Conservation (phyloP, 768 basidiomycete genomes). For the Cystoderma amianthinum region DNA sequence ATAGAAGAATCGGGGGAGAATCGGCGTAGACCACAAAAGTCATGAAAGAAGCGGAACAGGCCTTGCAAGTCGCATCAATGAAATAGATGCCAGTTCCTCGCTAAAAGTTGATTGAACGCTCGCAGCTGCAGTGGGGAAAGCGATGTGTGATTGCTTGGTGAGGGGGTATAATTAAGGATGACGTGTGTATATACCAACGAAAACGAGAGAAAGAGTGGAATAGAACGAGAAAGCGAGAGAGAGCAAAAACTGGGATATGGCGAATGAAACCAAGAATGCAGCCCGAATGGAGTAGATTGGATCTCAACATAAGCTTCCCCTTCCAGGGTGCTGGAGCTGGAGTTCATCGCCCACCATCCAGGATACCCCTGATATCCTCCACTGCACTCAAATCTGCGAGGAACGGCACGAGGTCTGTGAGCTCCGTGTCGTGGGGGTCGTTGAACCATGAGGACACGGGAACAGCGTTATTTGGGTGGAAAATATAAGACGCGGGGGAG, state of each 20-base stretch:
- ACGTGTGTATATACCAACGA: slow-evolving; percentile 13
- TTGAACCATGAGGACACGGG: slow-evolving; percentile 99
- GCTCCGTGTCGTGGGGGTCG: slow-evolving; percentile 95
- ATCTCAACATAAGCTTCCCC: no score
- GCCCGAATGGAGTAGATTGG: no score
- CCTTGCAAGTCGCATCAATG: no score
- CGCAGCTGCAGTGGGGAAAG: no score
- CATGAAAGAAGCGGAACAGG: no score
- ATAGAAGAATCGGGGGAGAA: no score
- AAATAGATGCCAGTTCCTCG: no score
- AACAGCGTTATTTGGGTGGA: slow-evolving; percentile 98
- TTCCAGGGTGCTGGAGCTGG: no score
- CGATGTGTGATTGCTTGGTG: slow-evolving; percentile 14
- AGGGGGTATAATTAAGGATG: slow-evolving; percentile 16
- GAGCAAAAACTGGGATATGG: no score
- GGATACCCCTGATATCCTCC: slow-evolving; percentile 85
- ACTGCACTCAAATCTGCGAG: slow-evolving; percentile 80
- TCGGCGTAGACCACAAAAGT: no score
- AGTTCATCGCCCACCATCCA: slow-evolving; percentile 77
- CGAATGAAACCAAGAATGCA: no score
- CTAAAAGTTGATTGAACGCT: no score
- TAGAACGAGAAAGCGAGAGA: neutral
- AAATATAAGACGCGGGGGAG: slow-evolving; percentile 98
- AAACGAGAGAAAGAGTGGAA: slow-evolving; percentile 7
- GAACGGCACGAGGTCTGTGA: slow-evolving; percentile 94